These are phyloP conservation scores for Sechiopsis laciniata DNA, from an alignment of 306 rosid genomes.

Conservation along the genomic window DNA sequence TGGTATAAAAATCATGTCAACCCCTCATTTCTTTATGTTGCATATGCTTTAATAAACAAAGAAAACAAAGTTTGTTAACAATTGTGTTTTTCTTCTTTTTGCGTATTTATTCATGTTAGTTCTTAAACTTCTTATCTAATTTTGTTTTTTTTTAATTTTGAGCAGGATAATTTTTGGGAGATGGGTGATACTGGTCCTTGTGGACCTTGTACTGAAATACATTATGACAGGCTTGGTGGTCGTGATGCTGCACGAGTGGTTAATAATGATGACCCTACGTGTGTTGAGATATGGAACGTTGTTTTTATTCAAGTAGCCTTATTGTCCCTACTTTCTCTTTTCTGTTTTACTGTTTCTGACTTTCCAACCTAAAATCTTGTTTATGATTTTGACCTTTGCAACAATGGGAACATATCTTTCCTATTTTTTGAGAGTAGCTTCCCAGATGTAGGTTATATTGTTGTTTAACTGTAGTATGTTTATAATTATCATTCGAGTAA, in stretches of 20 bases:
- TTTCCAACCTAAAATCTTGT: neutral
- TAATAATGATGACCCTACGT: conserved; percentile 87
- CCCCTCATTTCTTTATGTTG: neutral
- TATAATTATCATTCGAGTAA: neutral
- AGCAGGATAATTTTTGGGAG: conserved; percentile 97
- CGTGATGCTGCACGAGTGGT: conserved; percentile 94
- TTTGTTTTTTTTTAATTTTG: conserved; percentile 19
- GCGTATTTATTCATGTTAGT: conserved; percentile 1
- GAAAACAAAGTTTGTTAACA: neutral
- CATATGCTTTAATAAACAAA: neutral
- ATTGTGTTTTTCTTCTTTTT: neutral
- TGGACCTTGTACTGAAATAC: conserved; percentile 97
- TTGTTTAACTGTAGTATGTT: neutral
- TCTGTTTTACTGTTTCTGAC: neutral
- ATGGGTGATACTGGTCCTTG: conserved; percentile 99
- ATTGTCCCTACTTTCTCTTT: neutral
- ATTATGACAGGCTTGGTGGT: conserved; percentile 85
- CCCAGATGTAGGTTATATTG: neutral
- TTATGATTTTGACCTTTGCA: neutral
- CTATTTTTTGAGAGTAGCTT: neutral
- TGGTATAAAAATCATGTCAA: neutral
- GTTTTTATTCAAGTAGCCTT: conserved; percentile 88
- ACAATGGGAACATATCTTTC: neutral
- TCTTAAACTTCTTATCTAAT: neutral
- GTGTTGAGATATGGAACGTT: conserved; percentile 95